phyloP scores from a whole-genome alignment of 164 flowering plant species.

The Cinnamomum micranthum region DNA sequence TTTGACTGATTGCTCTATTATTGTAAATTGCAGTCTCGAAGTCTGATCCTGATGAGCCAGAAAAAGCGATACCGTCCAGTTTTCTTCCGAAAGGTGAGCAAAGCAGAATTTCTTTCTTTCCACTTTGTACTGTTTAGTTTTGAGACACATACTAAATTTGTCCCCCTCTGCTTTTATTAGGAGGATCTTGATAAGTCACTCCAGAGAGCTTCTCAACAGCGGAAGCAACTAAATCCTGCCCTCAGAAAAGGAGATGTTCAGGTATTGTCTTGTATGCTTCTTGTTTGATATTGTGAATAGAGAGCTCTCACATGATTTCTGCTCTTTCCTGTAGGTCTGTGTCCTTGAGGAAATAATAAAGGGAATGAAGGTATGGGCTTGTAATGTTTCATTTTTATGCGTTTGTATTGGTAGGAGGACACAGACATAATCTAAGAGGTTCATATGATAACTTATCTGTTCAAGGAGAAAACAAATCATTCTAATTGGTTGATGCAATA shows the following conservation, averaged over 20 bases:
- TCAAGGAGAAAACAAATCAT: too few relatives aligned
- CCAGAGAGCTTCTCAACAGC: constrained; percentile 54
- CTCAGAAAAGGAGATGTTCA: constrained; percentile 65
- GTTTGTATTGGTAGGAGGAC: not conserved
- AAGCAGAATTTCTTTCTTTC: not conserved
- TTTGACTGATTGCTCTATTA: not conserved
- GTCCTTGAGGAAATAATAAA: constrained; percentile 77
- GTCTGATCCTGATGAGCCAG: constrained; percentile 65
- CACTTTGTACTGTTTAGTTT: not conserved
- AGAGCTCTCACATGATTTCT: not conserved
- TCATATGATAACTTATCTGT: too few relatives aligned
- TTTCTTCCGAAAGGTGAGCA: constrained; percentile 83
- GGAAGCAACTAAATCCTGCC: constrained; percentile 53
- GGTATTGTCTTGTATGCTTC: constrained; percentile 32
- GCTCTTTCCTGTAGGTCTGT: constrained; percentile 44
- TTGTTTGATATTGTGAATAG: constrained; percentile 1
- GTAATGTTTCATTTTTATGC: not conserved
- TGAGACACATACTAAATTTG: not conserved
- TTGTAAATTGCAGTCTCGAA: constrained; percentile 54
- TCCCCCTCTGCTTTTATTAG: constrained; percentile 26
- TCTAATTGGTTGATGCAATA: too few relatives aligned
- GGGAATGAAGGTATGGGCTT: constrained; percentile 62
- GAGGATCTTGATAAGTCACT: constrained; percentile 86
- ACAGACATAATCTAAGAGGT: too few relatives aligned
- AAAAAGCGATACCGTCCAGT: constrained; percentile 73